Conservation (phyloP, 306 rosid genomes). For the Sindora glabra region DNA sequence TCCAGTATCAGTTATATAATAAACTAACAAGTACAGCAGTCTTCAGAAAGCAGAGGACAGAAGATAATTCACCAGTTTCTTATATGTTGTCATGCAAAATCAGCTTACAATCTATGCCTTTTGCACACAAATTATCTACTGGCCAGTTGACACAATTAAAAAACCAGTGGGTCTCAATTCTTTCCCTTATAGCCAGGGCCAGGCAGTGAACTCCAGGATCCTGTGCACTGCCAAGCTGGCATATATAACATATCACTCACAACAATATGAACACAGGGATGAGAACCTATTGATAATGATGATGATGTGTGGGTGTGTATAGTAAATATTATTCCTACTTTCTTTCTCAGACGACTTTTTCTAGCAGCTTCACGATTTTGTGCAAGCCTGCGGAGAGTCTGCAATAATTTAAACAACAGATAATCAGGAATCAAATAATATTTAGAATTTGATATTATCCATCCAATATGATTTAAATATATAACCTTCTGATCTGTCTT, state of each 20-base stretch:
- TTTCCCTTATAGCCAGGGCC: not conserved
- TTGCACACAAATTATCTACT: too few relatives aligned
- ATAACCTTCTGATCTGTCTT: constrained; percentile 91
- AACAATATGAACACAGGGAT: not conserved
- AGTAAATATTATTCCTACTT: constrained; percentile 36
- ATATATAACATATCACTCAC: not conserved
- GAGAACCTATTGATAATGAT: not conserved
- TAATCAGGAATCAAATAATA: constrained; percentile 9
- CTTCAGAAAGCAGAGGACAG: too few relatives aligned
- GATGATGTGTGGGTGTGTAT: too few relatives aligned
- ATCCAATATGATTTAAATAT: not conserved
- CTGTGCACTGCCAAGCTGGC: not conserved
- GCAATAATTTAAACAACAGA: constrained; percentile 21
- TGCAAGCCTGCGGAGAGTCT: constrained; percentile 94
- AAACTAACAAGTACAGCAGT: too few relatives aligned
- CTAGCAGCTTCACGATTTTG: constrained; percentile 99
- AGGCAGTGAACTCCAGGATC: not conserved
- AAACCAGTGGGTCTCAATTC: too few relatives aligned
- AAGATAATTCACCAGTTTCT: too few relatives aligned
- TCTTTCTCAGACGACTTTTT: constrained; percentile 91
- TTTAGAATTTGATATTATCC: constrained; percentile 3
- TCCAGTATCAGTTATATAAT: too few relatives aligned
- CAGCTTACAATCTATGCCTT: too few relatives aligned
- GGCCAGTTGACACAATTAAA: too few relatives aligned
- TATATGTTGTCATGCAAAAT: too few relatives aligned